A percentile compares a stretch with the other conserved stretches of the same genome.
Conservation (phyloP, 2,329 filamentous ascomycete species). For the Sporothrix variecibatus region DNA sequence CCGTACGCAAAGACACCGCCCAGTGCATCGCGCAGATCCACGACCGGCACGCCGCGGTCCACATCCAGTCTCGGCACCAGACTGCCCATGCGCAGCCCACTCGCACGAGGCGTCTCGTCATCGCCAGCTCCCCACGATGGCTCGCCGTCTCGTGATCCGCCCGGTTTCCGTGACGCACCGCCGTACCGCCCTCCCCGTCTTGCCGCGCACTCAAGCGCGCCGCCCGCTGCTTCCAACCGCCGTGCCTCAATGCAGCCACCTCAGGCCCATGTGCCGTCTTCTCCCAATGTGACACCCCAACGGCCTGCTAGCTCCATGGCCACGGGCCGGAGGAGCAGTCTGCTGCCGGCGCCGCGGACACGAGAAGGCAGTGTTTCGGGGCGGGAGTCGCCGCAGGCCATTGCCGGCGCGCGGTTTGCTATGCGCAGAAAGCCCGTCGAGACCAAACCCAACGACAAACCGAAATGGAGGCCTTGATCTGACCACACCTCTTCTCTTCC, state of each 20-base stretch:
- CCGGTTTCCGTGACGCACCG: conserved; percentile 54
- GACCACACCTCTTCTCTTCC: conserved; percentile 27
- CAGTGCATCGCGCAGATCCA: conserved; percentile 46
- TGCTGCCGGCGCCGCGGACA: conserved; percentile 50
- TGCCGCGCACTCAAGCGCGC: conserved; percentile 47
- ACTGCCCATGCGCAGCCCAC: conserved; percentile 54
- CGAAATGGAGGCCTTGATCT: conserved; percentile 49
- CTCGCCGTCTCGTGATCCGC: conserved; percentile 46
- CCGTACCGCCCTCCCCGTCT: conserved; percentile 51
- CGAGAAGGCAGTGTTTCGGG: conserved; percentile 42
- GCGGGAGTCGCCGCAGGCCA: conserved; percentile 51
- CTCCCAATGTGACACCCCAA: conserved; percentile 34
- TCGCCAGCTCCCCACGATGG: conserved; percentile 50
- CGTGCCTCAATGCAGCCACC: conserved; percentile 57
- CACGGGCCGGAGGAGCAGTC: conserved; percentile 52
- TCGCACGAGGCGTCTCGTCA: conserved; percentile 49
- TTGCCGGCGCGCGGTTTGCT: conserved; percentile 48
- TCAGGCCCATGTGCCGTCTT: conserved; percentile 35
- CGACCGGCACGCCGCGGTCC: conserved; percentile 42
- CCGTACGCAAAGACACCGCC: conserved; percentile 54
- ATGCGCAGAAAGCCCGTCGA: conserved; percentile 44
- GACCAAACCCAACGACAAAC: conserved; percentile 45
- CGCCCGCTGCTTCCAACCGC: conserved; percentile 43
- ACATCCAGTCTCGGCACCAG: conserved; percentile 40
- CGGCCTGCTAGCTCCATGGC: conserved; percentile 62